phyloP scores from a whole-genome alignment of 495 filamentous ascomycete genomes.

The Copromyces sp. region DNA sequence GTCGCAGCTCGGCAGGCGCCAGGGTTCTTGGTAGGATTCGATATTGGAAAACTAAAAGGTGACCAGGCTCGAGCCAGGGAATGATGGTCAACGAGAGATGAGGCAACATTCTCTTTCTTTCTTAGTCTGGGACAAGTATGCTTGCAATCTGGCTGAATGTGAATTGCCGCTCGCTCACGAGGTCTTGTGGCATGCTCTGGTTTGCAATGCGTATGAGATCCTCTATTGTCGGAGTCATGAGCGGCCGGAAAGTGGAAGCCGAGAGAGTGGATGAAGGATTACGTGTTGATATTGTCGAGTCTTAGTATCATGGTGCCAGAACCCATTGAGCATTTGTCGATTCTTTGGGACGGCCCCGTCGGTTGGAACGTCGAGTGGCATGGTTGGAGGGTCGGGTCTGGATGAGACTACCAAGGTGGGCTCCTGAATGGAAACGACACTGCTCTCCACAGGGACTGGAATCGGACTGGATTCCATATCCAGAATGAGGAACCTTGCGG shows the following conservation, averaged over 20 bases:
- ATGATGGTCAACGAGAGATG: background rate
- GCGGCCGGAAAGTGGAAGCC: background rate
- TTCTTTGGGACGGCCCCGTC: background rate
- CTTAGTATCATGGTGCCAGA: background rate
- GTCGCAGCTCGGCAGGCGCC: background rate
- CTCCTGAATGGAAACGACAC: background rate
- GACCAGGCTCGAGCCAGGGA: background rate
- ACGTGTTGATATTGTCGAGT: background rate
- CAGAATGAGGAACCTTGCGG: background rate
- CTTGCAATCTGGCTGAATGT: background rate
- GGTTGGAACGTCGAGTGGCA: background rate
- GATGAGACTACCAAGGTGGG: background rate
- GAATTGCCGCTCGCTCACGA: background rate
- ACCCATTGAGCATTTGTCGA: background rate
- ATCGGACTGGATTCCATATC: background rate
- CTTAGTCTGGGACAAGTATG: background rate
- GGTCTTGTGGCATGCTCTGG: background rate
- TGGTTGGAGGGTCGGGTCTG: background rate
- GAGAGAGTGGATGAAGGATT: background rate
- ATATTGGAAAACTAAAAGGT: background rate
- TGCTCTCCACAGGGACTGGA: background rate
- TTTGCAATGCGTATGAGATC: background rate
- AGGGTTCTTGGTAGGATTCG: background rate
- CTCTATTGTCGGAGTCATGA: background rate
- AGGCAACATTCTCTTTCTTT: background rate